Evolutionary conservation across 129 eudicot species (phyloP), one percentile per base, ranked within the genome.

Genomic region (Artemisia annua): DNA sequence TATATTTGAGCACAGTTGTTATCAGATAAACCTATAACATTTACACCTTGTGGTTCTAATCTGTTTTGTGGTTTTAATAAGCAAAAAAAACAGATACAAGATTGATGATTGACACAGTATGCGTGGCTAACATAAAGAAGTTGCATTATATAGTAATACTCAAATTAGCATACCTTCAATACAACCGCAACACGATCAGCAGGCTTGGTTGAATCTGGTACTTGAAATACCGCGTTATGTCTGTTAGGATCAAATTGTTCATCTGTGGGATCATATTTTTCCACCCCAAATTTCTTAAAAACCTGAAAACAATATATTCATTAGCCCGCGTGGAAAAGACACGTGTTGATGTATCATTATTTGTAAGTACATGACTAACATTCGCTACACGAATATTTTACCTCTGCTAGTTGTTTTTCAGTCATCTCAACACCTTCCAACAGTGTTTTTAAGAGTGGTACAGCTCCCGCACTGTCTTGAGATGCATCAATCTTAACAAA

Each of bases 341-440:
- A 9, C 3, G 9, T 10, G 49, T 64, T 48, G 22, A 54, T 28
- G 12, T 19, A 30, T 30, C 48, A 17, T 32, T 14, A 20, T 15
- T 63, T 63, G 16, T 1, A 52, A 52, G 15, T 12, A 14, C 57
- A 3, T 11, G 17, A 50, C 16, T 14, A 52, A 52, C n/a, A 4
- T 3, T 52, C 18, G 5, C 57, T 14, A 52, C 17, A 11, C 66
- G 44, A 24, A 11, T 55, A 54, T 15, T 0, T 66, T 87, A 88
- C 97, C 95, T 83, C 96, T 6, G 82, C 30, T 43, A 91, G 83
- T 73, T 91, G 92, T 78, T 91, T 91, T 61, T 91, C 97, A 53
- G 97, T 91, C 97, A 91, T 91, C 64, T 86, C 97, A 76, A 91
- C 96, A n/a, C 97, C 97, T 73, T 91, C 92, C 39, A 91, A 81